Evolutionary conservation across 2,329 filamentous ascomycete genomes (phyloP), one percentile per base, ranked within the genome.

Genomic region (Grosmannia serpens): DNA sequence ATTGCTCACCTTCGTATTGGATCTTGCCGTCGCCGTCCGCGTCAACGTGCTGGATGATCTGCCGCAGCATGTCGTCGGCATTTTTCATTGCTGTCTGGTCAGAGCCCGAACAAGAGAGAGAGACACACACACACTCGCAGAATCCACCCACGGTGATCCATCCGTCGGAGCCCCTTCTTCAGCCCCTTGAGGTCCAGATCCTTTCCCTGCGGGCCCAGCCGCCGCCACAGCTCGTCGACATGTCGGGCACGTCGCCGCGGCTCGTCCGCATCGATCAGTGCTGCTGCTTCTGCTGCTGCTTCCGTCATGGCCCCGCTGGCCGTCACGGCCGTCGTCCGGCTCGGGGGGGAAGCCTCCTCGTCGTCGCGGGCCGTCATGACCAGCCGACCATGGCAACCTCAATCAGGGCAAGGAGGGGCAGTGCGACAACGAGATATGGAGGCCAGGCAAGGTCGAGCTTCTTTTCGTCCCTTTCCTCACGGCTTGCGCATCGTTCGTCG

Each of bases 21-120:
- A 99, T 97, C 67, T 85, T 86, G 63, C 92, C 90, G 71, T 97
- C 91, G 29, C 85, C 83, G 69, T 91, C 91, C 59, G 68, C 87
- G 69, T 99, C 94, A 62, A 96, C 91, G 61, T 86, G 82, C 63
- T 81, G 79, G 69, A 96, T 81, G 59, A 97, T 88, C 67, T 88
- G 85, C 68, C 83, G 81, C 62, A 99, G 80, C 77, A 97, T 84
- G 44, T 82, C 77, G 71, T 95, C 88, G 69, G 94, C 94, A 78
- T 96, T 94, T 77, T 96, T 95, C 68, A 99, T 72, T 55, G 81
- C 81, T 84, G 65, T n/a, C 54, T 1, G 6, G 56, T 62, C 51
- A 62, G 58, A 13, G 38, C 9, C 26, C n/a, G 50, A 15, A 29
- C 11, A 4, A 13, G 15, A 38, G 4, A 17, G 3, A 26, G 20